A percentile compares a stretch with the other conserved stretches of the same genome.
These are phyloP conservation scores for Lonicera japonica DNA, from an alignment of 129 eudicot species.

Conservation along the genomic window DNA sequence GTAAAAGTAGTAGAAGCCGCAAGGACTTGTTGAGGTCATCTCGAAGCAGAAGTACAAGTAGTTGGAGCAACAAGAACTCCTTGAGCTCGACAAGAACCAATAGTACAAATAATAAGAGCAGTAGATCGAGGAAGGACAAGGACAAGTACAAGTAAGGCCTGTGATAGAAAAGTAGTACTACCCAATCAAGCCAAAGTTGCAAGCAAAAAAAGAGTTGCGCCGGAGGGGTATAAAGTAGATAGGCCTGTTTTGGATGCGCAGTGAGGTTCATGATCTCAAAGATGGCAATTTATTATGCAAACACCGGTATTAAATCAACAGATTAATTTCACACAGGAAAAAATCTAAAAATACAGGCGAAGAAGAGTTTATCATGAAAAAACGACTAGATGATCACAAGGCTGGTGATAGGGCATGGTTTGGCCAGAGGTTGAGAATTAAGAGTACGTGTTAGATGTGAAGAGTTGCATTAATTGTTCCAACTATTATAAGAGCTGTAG, in stretches of 20 bases:
- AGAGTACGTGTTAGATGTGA: too few relatives aligned
- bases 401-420: conserved; percentile 24
- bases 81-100: neutral
- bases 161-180: too few relatives aligned
- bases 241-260: conserved; percentile 9
- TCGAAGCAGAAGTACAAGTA: neutral
- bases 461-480: too few relatives aligned
- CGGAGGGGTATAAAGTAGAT: conserved; percentile 14
- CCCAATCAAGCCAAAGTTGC: too few relatives aligned
- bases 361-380: conserved; percentile 12
- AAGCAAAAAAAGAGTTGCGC: too few relatives aligned
- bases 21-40: conserved; percentile 1
- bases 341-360: conserved; percentile 15
- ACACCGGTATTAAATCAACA: conserved; percentile 43
- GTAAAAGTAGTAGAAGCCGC: conserved; percentile 14
- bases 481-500: too few relatives aligned
- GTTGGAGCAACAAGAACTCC: neutral
- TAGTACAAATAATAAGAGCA: conserved; percentile 45
- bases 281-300: conserved; percentile 61
- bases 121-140: conserved; percentile 60
- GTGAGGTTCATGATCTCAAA: conserved; percentile 19
- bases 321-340: conserved; percentile 16
- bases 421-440: conserved; percentile 23
- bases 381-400: neutral
- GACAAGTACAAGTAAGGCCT: conserved; percentile 26